Percentiles rank a stretch among this genome's conserved stretches.
These are phyloP conservation scores for Botrytis cinerea DNA, from an alignment of 2,329 filamentous ascomycete genomes.

Conservation along the genomic window DNA sequence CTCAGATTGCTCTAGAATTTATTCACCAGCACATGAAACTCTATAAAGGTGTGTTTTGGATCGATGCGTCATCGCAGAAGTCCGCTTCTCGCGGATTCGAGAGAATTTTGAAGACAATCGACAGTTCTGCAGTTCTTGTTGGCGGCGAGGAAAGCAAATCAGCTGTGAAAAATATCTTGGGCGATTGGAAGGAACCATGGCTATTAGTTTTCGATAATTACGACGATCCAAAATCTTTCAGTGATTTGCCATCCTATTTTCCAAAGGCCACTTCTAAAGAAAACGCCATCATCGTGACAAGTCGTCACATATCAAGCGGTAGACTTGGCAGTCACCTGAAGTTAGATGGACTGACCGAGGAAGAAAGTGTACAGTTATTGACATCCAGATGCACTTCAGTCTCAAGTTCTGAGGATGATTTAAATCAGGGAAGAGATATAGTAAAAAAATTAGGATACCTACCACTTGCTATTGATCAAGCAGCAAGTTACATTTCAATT, in stretches of 20 bases:
- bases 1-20: constrained; percentile 22
- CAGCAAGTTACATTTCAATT: constrained; percentile 32
- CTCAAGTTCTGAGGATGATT: neutral
- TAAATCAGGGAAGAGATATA: constrained; percentile 16
- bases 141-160: constrained; percentile 10
- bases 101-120: constrained; percentile 27
- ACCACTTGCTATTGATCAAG: constrained; percentile 36
- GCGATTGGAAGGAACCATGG: constrained; percentile 27
- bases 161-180: constrained; percentile 23
- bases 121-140: constrained; percentile 7
- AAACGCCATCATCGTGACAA: constrained; percentile 26
- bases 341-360: constrained; percentile 20
- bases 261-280: neutral
- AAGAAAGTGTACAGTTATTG: constrained; percentile 24
- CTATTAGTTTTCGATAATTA: constrained; percentile 36
- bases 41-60: constrained; percentile 32
- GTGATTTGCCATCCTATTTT: constrained; percentile 13
- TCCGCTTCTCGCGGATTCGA: constrained; percentile 26
- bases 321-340: constrained; percentile 18
- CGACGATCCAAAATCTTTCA: constrained; percentile 28
- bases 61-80: constrained; percentile 30
- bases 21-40: neutral
- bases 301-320: constrained; percentile 24
- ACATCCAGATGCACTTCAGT: neutral
- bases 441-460: constrained; percentile 29